Percentiles rank a stretch among this genome's conserved stretches.
Conservation (phyloP, 2,329 filamentous ascomycete species). For the Cordyceps cateniannulata region DNA sequence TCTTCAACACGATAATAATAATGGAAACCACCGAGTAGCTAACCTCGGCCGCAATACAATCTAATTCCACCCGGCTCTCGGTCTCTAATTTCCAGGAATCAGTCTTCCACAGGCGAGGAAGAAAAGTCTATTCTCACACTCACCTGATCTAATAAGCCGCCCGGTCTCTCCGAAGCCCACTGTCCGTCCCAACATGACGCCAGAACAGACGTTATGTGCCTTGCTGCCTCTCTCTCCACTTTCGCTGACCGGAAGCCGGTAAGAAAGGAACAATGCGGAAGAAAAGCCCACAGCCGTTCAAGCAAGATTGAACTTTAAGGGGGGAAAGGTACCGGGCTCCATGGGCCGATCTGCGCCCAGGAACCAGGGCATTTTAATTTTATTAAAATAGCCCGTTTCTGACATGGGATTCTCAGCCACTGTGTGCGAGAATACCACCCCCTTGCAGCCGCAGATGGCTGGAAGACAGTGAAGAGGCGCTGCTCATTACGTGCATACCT, state of each 20-base stretch:
- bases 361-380: background rate
- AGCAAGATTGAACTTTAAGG: too few species aligned
- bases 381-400: background rate
- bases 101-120: background rate
- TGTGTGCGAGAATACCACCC: background rate
- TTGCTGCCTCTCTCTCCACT: background rate
- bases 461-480: too few species aligned
- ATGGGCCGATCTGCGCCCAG: background rate
- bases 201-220: background rate
- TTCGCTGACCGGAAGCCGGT: background rate
- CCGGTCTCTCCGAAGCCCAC: background rate
- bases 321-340: too few species aligned
- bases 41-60: background rate
- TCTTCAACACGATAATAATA: too few species aligned
- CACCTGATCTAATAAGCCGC: background rate
- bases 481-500: too few species aligned
- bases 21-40: too few species aligned
- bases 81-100: background rate
- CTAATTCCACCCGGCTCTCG: background rate
- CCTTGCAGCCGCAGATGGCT: too few species aligned
- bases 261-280: too few species aligned
- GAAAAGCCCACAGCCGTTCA: too few species aligned
- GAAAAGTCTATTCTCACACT: background rate
- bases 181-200: background rate
- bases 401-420: background rate